A percentile compares a stretch with the other conserved stretches of the same genome.
Conservation (phyloP, 78 protist species). For the Isochrysis galbana region DNA sequence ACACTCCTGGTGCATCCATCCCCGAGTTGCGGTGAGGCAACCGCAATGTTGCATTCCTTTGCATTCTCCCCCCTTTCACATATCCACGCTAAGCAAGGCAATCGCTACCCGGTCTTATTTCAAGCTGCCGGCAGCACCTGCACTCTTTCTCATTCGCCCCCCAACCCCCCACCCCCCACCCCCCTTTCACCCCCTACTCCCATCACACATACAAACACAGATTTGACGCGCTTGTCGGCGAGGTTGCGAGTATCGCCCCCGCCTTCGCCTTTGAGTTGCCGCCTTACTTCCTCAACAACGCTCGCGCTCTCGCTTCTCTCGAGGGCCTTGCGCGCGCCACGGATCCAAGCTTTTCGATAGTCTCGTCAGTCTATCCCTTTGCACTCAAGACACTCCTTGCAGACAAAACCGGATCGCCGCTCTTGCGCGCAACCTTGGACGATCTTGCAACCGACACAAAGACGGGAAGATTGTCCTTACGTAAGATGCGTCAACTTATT, state of each 20-base stretch:
- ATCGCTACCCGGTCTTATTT: too few relatives aligned
- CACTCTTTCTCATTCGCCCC: too few relatives aligned
- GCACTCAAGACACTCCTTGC: background rate
- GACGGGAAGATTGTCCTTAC: background rate
- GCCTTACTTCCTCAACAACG: constrained; percentile 41
- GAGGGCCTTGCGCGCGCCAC: constrained; percentile 19
- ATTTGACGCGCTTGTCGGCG: background rate
- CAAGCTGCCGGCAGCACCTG: too few relatives aligned
- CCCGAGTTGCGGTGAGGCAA: background rate
- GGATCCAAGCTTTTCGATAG: background rate
- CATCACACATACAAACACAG: too few relatives aligned
- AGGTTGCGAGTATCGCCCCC: constrained; percentile 21
- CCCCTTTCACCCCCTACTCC: too few relatives aligned
- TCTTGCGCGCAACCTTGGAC: background rate
- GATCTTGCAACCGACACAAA: background rate
- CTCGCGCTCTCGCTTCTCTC: constrained; percentile 15
- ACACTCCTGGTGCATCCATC: background rate
- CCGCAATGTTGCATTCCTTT: too few relatives aligned
- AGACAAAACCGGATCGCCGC: background rate
- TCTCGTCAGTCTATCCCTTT: background rate
- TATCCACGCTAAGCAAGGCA: too few relatives aligned
- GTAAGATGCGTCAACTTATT: background rate
- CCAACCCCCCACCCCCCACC: too few relatives aligned
- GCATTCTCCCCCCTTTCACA: too few relatives aligned
- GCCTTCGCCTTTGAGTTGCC: constrained; percentile 7